phyloP scores from a whole-genome alignment of 2,329 filamentous ascomycete genomes.

The Massarina eburnea region DNA sequence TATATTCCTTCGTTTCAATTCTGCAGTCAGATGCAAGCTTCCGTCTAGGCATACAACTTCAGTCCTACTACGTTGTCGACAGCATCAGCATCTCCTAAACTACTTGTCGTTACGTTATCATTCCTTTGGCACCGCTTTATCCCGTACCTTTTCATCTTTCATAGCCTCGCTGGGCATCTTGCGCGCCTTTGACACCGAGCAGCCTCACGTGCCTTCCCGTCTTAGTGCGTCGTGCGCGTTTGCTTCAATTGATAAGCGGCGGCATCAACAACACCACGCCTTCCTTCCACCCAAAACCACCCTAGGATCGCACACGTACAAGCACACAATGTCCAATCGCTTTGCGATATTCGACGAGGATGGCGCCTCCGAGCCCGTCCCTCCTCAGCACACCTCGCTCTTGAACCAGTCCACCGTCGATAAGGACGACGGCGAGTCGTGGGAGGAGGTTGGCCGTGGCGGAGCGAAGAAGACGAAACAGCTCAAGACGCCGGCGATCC shows the following conservation, averaged over 20 bases:
- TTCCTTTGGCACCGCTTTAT: too few relatives aligned
- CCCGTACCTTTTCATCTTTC: neutral
- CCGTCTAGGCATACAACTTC: too few relatives aligned
- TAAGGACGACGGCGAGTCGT: slow-evolving; percentile 23
- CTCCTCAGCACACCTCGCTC: slow-evolving; percentile 19
- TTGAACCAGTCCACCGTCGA: slow-evolving; percentile 26
- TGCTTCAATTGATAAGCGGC: neutral
- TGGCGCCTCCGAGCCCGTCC: slow-evolving; percentile 11
- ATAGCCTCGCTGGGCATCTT: too few relatives aligned
- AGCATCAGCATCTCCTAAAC: too few relatives aligned
- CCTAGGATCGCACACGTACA: neutral
- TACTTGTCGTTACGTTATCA: too few relatives aligned
- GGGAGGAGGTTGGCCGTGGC: slow-evolving; percentile 30
- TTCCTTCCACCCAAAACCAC: neutral
- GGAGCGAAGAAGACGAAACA: neutral
- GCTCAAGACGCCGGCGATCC: slow-evolving; percentile 13
- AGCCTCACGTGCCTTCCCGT: slow-evolving; percentile 9
- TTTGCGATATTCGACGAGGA: slow-evolving; percentile 25
- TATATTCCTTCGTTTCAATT: too few relatives aligned
- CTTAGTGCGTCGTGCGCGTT: slow-evolving; percentile 3
- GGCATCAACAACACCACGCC: neutral
- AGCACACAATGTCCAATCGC: slow-evolving; percentile 24
- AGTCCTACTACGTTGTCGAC: too few relatives aligned
- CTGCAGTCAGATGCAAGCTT: too few relatives aligned
- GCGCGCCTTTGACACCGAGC: neutral